Evolutionary conservation across 192 early-diverging fungal species (phyloP), one percentile per base, ranked within the genome.

Genomic region (Rhizophagus sp.): DNA sequence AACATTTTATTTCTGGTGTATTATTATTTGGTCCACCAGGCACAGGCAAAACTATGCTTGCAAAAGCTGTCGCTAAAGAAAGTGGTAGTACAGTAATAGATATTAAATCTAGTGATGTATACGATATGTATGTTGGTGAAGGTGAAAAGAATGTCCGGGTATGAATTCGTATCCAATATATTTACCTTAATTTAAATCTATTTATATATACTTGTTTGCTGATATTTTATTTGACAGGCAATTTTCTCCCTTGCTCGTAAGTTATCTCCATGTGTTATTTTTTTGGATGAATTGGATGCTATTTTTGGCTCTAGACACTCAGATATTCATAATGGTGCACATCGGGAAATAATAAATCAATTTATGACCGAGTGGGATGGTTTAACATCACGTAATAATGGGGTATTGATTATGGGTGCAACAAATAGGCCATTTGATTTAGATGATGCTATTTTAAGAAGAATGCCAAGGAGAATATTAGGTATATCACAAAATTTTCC

Each of bases 301-400:
- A 83, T 99, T 49, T 96, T 98, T 86, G 81, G 82, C 0, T 83
- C 82, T 7, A 71, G 82, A 10, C 57, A 83, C 2, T 79, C 78
- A 25, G 78, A 79, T 22, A 65, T 67, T 47, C 65, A 79, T 57
- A 91, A 88, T 74, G 87, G 90, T 41, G 91, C 85, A 84, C 92
- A 92, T 63, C 91, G 91, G 66, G 94, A 96, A 82, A 92, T 94
- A 2, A 87, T 97, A 81, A 97, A 97, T 73, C 95, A 99, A 85
- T 97, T 99, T 77, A 98, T 98, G 96, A 89, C 92, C 19, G 97
- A 99, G 83, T 99, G 97, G 96, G 97, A 98, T 80, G 97, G 97
- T 6, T 83, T 96, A 50, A 88, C 91, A 11, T 88, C 88, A 3
- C 83, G 90, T 49, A 96, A 96, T 80, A 82, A 90, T 49, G 93